Percentiles rank a stretch among this genome's conserved stretches.
These are phyloP conservation scores for Trametes pubescens DNA, from an alignment of 1,284 basidiomycete genomes.

Conservation along the genomic window DNA sequence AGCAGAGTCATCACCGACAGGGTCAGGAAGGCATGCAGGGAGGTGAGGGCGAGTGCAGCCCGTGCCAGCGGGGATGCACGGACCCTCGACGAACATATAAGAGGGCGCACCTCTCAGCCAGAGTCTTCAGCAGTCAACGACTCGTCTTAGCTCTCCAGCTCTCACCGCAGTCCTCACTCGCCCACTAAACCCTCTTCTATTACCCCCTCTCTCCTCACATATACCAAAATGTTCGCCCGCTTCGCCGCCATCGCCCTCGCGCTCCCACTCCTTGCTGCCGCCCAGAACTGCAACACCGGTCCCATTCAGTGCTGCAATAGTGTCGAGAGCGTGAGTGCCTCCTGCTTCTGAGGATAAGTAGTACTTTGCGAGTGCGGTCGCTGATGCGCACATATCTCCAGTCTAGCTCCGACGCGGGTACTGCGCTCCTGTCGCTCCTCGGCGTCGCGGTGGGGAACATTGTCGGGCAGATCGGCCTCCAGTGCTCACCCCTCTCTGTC, in stretches of 20 bases:
- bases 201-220: not conserved
- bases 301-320: slow-evolving; percentile 28
- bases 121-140: slow-evolving; percentile 12
- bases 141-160: slow-evolving; percentile 5
- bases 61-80: too few relatives aligned
- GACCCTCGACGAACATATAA: not conserved
- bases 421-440: slow-evolving; percentile 21
- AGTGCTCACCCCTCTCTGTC: slow-evolving; percentile 28
- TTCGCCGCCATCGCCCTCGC: slow-evolving; percentile 24
- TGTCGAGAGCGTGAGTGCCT: slow-evolving; percentile 24
- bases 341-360: not conserved
- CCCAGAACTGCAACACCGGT: slow-evolving; percentile 25
- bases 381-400: not conserved
- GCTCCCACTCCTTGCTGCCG: slow-evolving; percentile 23
- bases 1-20: too few relatives aligned
- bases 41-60: too few relatives aligned
- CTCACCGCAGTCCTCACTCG: slow-evolving; percentile 1
- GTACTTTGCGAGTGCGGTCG: too few relatives aligned
- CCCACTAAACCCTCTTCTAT: not conserved
- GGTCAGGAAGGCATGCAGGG: too few relatives aligned
- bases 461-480: slow-evolving; percentile 22
- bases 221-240: slow-evolving; percentile 21
- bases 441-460: slow-evolving; percentile 24
- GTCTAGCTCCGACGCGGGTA: slow-evolving; percentile 22
- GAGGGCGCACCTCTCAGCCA: not conserved